Evolutionary conservation across 1,139 yeast genomes (phyloP).

Genomic region (Groenewaldozyma sp.): DNA sequence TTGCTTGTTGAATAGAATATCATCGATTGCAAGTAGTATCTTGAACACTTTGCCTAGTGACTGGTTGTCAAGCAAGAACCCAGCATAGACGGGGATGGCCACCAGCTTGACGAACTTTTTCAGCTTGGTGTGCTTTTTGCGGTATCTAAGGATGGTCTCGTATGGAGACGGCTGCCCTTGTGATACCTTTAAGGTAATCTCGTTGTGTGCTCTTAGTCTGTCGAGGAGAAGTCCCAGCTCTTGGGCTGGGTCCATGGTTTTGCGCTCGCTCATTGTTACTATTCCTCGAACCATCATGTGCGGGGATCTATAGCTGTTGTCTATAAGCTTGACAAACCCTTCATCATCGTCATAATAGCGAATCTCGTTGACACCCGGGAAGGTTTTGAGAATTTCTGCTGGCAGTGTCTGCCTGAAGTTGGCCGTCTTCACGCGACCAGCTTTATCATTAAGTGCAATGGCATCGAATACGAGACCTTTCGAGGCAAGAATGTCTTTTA

Average conservation of each 20-base stretch:
- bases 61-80: constrained; percentile 1
- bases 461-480: constrained; percentile 32
- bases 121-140: no score
- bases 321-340: neutral
- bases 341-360: neutral
- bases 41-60: neutral
- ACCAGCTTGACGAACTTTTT: neutral
- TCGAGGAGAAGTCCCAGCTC: constrained; percentile 1
- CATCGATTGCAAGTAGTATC: constrained; percentile 6
- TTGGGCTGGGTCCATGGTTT: constrained; percentile 2
- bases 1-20: no score
- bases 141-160: no score
- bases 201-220: constrained; percentile 2
- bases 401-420: neutral
- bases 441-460: constrained; percentile 28
- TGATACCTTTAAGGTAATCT: neutral
- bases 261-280: neutral
- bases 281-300: neutral
- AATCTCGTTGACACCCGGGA: constrained; percentile 5
- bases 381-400: neutral
- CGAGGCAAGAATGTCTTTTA: constrained; percentile 24
- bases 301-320: neutral
- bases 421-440: neutral
- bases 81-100: constrained; percentile 1
- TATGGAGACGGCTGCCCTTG: no score